A percentile compares a stretch with the other conserved stretches of the same genome.
These are phyloP conservation scores for Sphaerulina populicola DNA, from an alignment of 2,329 filamentous ascomycete species.

Conservation along the genomic window DNA sequence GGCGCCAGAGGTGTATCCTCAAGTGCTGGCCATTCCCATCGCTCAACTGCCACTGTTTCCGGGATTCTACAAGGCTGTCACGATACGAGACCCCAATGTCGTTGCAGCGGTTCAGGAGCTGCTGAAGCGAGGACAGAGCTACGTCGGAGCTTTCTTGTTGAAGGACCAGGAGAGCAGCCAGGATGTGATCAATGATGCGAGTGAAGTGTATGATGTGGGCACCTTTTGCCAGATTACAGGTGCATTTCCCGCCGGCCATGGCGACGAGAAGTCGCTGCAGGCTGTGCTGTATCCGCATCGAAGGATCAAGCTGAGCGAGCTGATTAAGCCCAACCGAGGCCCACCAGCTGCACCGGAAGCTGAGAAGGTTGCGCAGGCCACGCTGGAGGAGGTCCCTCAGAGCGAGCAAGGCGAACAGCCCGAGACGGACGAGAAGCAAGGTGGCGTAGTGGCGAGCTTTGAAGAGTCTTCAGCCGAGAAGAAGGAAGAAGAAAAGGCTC, in stretches of 20 bases:
- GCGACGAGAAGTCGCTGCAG: slow-evolving; percentile 70
- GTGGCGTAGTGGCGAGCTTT: slow-evolving; percentile 93
- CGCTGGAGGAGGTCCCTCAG: slow-evolving; percentile 21
- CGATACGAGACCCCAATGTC: slow-evolving; percentile 86
- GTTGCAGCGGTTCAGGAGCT: slow-evolving; percentile 89
- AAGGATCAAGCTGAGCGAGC: slow-evolving; percentile 77
- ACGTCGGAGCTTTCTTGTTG: slow-evolving; percentile 92
- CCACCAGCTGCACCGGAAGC: slow-evolving; percentile 44
- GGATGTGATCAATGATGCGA: slow-evolving; percentile 80
- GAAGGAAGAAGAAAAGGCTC: slow-evolving; percentile 27
- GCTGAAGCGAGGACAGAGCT: slow-evolving; percentile 93
- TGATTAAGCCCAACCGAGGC: slow-evolving; percentile 59
- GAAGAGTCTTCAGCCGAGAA: slow-evolving; percentile 67
- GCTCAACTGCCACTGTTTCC: slow-evolving; percentile 89
- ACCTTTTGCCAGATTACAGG: slow-evolving; percentile 98
- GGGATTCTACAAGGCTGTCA: slow-evolving; percentile 98
- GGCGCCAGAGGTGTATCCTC: slow-evolving; percentile 90
- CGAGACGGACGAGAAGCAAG: slow-evolving; percentile 59
- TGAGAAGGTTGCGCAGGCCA: slow-evolving; percentile 47
- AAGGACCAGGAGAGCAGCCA: slow-evolving; percentile 93
- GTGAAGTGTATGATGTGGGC: slow-evolving; percentile 90
- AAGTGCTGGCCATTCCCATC: slow-evolving; percentile 95
- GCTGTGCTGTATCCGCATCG: slow-evolving; percentile 94
- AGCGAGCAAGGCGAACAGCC: slow-evolving; percentile 31
- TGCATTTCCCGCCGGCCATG: slow-evolving; percentile 73